These are phyloP conservation scores for Ceratocystis variospora DNA, from an alignment of 2,329 filamentous ascomycete species.

Conservation along the genomic window DNA sequence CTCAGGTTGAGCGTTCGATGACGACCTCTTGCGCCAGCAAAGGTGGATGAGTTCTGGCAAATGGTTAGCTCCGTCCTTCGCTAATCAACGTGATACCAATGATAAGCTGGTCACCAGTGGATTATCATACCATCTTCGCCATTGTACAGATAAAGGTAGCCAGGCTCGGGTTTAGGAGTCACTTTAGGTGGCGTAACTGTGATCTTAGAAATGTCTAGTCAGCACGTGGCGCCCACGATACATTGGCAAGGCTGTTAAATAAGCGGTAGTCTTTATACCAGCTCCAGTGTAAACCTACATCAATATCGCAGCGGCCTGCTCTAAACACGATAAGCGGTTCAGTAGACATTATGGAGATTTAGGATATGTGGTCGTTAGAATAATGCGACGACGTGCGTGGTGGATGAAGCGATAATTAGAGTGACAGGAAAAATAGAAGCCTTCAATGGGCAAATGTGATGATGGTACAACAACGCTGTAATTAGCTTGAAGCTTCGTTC, in stretches of 20 bases:
- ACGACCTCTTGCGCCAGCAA: slow-evolving; percentile 79
- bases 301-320: slow-evolving; percentile 74
- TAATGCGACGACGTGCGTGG: neutral
- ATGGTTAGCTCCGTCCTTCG: slow-evolving; percentile 8
- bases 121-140: slow-evolving; percentile 56
- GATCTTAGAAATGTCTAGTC: slow-evolving; percentile 11
- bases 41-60: slow-evolving; percentile 72
- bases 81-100: neutral
- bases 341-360: slow-evolving; percentile 53
- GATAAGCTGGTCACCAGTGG: neutral
- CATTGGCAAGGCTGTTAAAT: slow-evolving; percentile 6
- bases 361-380: neutral
- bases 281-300: slow-evolving; percentile 41
- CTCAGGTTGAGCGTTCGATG: slow-evolving; percentile 51
- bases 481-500: slow-evolving; percentile 10
- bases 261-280: neutral
- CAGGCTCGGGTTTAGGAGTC: slow-evolving; percentile 56
- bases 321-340: slow-evolving; percentile 88
- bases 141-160: slow-evolving; percentile 83
- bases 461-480: slow-evolving; percentile 1
- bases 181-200: slow-evolving; percentile 51
- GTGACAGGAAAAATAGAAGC: neutral
- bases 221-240: slow-evolving; percentile 9
- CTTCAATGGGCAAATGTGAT: neutral
- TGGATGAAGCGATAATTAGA: neutral